Evolutionary conservation across 2,329 filamentous ascomycete genomes (phyloP), one percentile per base, ranked within the genome.

Genomic region (Alternaria consortialis): DNA sequence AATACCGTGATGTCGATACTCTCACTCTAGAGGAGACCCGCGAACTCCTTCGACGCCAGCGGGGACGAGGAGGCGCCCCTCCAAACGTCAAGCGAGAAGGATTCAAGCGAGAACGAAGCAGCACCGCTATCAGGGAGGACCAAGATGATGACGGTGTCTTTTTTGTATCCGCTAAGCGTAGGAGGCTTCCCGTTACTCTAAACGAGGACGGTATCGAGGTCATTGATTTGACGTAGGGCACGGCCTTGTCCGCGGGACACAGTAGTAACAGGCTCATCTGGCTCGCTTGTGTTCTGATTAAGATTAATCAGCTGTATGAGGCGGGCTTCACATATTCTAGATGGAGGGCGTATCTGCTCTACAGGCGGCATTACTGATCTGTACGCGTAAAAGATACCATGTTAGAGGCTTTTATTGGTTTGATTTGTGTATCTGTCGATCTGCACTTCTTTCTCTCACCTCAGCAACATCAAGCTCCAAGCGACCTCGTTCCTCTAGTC

Each of bases 191-290:
- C 0, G 29, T 56, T 13, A 60, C 47, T 0, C 11, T 66, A 2
- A 52, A 70, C 8, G 53, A 69, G 52, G n/a, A 61, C n/a, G 67
- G 66, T 1, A n/a, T 56, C 0, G 68, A 69, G 55, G 56, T 54
- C 1, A 53, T 72, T 8, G 69, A 72, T 40, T 55, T 72, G 36
- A 71, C 67, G 7, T 71, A 52, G 66, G 3, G 9, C 23, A 23
- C 17, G 17, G 37, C 9, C 8, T 23, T 20, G 20, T 20, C 20
- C 20, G 20, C 20, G 20, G 20, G 20, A 20, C 20, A 20, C 20
- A 2, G 20, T 20, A 20, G 20, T 2, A 20, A 20, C 20, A 20
- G 2, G 20, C 20, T 20, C 20, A 20, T 20, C 20, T 20, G 20
- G 20, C 20, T 20, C 20, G 20, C 20, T 20, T 20, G 20, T 20